Conservation (phyloP, 805 yeast species). For the Lachancea waltii region DNA sequence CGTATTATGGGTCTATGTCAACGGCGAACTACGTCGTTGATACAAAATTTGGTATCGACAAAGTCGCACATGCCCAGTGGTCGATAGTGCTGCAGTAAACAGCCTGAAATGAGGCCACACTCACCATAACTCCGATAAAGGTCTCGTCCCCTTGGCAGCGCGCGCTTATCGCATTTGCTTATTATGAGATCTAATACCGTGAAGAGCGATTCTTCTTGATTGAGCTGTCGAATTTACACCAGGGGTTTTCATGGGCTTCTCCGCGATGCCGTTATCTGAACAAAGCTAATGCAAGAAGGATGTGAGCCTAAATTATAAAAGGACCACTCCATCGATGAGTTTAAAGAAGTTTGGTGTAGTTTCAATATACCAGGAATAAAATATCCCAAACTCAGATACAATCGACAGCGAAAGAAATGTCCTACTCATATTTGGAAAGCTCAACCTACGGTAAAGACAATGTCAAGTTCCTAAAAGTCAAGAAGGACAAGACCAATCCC, state of each 20-base stretch:
- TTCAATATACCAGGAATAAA: too few relatives aligned
- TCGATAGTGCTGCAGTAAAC: background rate
- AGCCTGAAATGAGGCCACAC: background rate
- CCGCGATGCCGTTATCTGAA: slow-evolving; percentile 1
- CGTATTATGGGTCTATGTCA: too few relatives aligned
- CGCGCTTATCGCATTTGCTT: background rate
- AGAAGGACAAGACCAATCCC: slow-evolving; percentile 67
- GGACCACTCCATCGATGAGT: background rate
- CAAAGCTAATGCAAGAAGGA: background rate
- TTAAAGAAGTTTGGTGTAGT: too few relatives aligned
- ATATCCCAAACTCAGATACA: background rate
- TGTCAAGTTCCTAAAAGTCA: slow-evolving; percentile 86
- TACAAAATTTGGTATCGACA: background rate
- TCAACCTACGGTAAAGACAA: slow-evolving; percentile 88
- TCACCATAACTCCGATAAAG: background rate
- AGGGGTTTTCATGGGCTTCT: slow-evolving; percentile 2
- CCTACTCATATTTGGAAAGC: slow-evolving; percentile 30
- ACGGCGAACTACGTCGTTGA: too few relatives aligned
- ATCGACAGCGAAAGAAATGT: slow-evolving; percentile 8
- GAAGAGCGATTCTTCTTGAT: background rate
- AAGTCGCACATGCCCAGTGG: background rate
- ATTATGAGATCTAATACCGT: too few relatives aligned
- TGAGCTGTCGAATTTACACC: background rate
- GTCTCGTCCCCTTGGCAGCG: background rate
- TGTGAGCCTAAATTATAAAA: background rate